phyloP scores from a whole-genome alignment of 176 grass and related monocot species.

The Carex kokanica region DNA sequence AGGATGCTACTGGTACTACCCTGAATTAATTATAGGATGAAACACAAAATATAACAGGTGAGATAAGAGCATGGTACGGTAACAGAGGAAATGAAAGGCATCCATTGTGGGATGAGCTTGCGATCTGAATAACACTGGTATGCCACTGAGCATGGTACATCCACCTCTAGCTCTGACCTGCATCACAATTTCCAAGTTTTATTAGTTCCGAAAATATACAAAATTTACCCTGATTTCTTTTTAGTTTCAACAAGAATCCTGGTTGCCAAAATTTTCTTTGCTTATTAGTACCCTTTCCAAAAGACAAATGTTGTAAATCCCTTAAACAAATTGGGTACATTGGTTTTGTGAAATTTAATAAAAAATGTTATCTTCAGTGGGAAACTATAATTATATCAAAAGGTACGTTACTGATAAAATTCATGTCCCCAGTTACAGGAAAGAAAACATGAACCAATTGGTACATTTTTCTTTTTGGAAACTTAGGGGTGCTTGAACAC shows the following conservation, averaged over 20 bases:
- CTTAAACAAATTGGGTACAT: background rate
- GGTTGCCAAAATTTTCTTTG: background rate
- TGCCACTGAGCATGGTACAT: conserved; percentile 82
- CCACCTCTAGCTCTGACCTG: conserved; percentile 77
- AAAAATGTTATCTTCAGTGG: background rate
- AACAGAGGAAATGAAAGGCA: conserved; percentile 97
- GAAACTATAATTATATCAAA: background rate
- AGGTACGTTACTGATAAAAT: background rate
- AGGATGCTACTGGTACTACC: background rate
- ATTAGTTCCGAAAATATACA: background rate
- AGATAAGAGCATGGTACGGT: conserved; percentile 37
- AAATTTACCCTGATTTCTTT: background rate
- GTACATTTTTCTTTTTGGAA: background rate
- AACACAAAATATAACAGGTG: background rate
- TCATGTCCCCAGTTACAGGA: background rate
- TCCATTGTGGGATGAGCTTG: conserved; percentile 89
- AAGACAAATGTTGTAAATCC: background rate
- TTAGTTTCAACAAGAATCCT: background rate
- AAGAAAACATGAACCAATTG: background rate
- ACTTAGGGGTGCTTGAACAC: background rate
- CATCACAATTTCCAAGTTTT: conserved; percentile 23
- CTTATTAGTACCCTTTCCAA: background rate
- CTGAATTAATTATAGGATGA: background rate
- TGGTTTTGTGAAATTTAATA: background rate
- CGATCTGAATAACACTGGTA: conserved; percentile 91